Base-by-base conservation (phyloP, 1,284 basidiomycete genomes). In the Irpex sp. region DNA sequence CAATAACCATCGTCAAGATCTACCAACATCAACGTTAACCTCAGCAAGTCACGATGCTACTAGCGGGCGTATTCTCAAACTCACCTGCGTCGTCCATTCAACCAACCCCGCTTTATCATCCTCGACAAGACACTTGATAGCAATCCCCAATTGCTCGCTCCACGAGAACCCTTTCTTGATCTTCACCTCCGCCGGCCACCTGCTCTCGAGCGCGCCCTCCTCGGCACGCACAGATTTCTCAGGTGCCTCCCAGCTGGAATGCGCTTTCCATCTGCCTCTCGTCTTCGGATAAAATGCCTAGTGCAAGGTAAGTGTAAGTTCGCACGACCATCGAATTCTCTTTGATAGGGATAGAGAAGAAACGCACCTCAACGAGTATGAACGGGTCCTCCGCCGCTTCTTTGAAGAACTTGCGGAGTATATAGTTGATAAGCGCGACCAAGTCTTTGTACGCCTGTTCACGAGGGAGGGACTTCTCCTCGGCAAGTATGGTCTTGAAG, bases 391-490 rank as follows among this genome's bases (percentile, higher is more conserved):
- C 85, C 61, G 86, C 82, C 50, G 94, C 81, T 4, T 87, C 84
- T 73, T 96, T 97, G 85, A 98, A 97, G 80, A 97, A 97, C 72
- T 91, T 88, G 51, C 93, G 87, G 61, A 97, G 80, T 60, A 97
- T 82, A 75, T 85, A 98, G 68, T 87, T 91, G 76, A 97, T 88
- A 31, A 97, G 77, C 61, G 84, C 83, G 57, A 93, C 74, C 47
- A 97, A 85, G 74, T 98, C 95, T 68, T 90, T 90, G 76, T 93
- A 89, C 1, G 91, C 80, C 64, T 89, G 87, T 54, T 91, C 88
- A 61, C 84, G 85, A 57, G 94, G 92, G 51, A 95, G 80, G 5
- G 85, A 82, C 63, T 85, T 83, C 72, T 92, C 86, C 70, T 93
- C 88, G 60, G 88, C 87, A 57, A 97, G 77, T 67, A 98, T 90